phyloP scores from a whole-genome alignment of 2,329 filamentous ascomycete species.

The Penicillium occitanis region DNA sequence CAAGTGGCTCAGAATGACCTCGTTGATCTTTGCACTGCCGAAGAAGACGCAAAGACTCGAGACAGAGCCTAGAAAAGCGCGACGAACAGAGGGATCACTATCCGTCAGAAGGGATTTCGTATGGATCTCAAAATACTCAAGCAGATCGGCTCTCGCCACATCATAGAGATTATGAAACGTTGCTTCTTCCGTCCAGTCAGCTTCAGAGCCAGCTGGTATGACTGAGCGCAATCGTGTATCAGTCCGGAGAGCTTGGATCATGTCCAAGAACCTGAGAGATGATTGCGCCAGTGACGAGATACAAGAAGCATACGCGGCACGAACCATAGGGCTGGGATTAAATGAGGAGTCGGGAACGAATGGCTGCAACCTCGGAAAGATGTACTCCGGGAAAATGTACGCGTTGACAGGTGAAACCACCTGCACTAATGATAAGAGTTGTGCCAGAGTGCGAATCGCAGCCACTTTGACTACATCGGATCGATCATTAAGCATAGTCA shows the following conservation, averaged over 20 bases:
- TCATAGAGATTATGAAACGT: slow-evolving; percentile 84
- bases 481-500: slow-evolving; percentile 77
- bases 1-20: slow-evolving; percentile 92
- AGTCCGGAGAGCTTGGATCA: slow-evolving; percentile 82
- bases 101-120: slow-evolving; percentile 90
- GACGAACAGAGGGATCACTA: slow-evolving; percentile 75
- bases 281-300: slow-evolving; percentile 84
- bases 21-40: slow-evolving; percentile 84
- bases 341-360: slow-evolving; percentile 56
- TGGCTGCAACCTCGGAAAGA: slow-evolving; percentile 58
- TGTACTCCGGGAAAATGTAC: slow-evolving; percentile 66
- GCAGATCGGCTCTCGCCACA: slow-evolving; percentile 76
- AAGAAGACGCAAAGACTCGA: slow-evolving; percentile 94
- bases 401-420: slow-evolving; percentile 77
- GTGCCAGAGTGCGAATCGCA: slow-evolving; percentile 81
- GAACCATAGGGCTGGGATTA: slow-evolving; percentile 67
- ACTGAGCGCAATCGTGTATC: slow-evolving; percentile 76
- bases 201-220: slow-evolving; percentile 73
- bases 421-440: slow-evolving; percentile 80
- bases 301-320: slow-evolving; percentile 90
- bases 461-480: slow-evolving; percentile 82
- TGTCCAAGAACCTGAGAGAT: slow-evolving; percentile 80
- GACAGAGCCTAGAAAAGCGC: slow-evolving; percentile 89
- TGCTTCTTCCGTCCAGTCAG: slow-evolving; percentile 64
- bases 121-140: slow-evolving; percentile 80